Conservation (phyloP, 208 protist species). For the Crithidia acanthocephali region DNA sequence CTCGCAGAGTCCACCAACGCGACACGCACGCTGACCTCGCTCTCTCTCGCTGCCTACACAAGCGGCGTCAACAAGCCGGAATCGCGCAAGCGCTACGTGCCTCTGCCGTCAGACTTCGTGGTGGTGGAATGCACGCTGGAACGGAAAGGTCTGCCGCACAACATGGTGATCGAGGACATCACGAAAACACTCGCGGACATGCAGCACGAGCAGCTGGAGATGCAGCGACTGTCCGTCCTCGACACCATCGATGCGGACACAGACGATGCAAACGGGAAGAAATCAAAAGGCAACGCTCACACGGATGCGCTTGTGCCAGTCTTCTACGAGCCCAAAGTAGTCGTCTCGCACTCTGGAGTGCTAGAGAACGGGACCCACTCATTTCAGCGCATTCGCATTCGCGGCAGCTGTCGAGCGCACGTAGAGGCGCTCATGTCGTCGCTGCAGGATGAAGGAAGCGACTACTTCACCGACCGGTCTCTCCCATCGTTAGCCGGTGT, state of each 20-base stretch:
- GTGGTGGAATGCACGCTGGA: slow-evolving; percentile 87
- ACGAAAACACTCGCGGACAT: slow-evolving; percentile 67
- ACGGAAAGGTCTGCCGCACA: slow-evolving; percentile 79
- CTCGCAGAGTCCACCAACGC: slow-evolving; percentile 8
- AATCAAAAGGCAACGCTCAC: background rate
- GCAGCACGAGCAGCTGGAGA: slow-evolving; percentile 70
- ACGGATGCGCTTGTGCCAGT: slow-evolving; percentile 61
- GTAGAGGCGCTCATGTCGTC: slow-evolving; percentile 65
- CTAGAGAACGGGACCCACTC: slow-evolving; percentile 84
- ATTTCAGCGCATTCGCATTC: slow-evolving; percentile 88
- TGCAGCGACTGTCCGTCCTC: slow-evolving; percentile 67
- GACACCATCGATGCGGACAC: slow-evolving; percentile 39
- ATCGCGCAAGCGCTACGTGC: slow-evolving; percentile 40
- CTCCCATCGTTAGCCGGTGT: slow-evolving; percentile 4
- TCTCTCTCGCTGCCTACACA: background rate
- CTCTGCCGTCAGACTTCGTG: slow-evolving; percentile 71
- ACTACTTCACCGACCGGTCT: slow-evolving; percentile 69
- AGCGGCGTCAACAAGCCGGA: background rate
- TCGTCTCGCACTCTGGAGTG: slow-evolving; percentile 80
- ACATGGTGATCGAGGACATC: slow-evolving; percentile 87
- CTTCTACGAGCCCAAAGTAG: slow-evolving; percentile 82
- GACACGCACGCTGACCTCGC: slow-evolving; percentile 4
- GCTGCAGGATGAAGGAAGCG: slow-evolving; percentile 44
- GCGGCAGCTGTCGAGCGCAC: slow-evolving; percentile 81
- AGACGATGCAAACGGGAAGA: slow-evolving; percentile 9